These are phyloP conservation scores for Cystobasidium tubakii DNA, from an alignment of 768 basidiomycete genomes.

Conservation along the genomic window DNA sequence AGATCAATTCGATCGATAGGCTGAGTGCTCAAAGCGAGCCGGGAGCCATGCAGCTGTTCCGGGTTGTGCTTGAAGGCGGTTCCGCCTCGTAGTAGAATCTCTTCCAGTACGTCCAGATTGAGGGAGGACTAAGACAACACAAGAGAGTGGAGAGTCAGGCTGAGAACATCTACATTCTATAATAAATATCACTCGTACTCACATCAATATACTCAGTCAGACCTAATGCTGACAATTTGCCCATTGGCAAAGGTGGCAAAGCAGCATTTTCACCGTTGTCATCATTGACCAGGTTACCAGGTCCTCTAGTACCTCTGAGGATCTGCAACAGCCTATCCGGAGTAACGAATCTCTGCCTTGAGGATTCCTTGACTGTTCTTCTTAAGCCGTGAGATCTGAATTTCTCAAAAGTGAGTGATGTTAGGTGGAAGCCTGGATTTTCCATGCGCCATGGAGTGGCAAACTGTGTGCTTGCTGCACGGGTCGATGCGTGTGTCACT, in stretches of 20 bases:
- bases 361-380: constrained; percentile 80
- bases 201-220: constrained; percentile 96
- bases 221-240: constrained; percentile 78
- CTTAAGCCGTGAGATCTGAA: constrained; percentile 96
- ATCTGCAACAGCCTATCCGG: constrained; percentile 62
- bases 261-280: constrained; percentile 27
- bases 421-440: constrained; percentile 56
- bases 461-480: constrained; percentile 10
- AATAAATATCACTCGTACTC: no score
- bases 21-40: constrained; percentile 25
- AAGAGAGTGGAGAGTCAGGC: no score
- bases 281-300: constrained; percentile 35
- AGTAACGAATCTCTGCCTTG: constrained; percentile 86
- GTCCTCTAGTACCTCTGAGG: constrained; percentile 43
- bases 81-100: constrained; percentile 77
- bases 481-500: background rate
- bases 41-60: background rate
- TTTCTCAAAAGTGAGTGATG: constrained; percentile 87
- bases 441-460: constrained; percentile 12
- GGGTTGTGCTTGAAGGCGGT: constrained; percentile 1
- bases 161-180: no score
- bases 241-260: constrained; percentile 63
- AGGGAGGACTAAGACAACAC: constrained; percentile 58
- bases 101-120: constrained; percentile 73
- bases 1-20: constrained; percentile 84